These are phyloP conservation scores for Pleurotus cornucopiae DNA, from an alignment of 768 basidiomycete species.

Conservation along the genomic window DNA sequence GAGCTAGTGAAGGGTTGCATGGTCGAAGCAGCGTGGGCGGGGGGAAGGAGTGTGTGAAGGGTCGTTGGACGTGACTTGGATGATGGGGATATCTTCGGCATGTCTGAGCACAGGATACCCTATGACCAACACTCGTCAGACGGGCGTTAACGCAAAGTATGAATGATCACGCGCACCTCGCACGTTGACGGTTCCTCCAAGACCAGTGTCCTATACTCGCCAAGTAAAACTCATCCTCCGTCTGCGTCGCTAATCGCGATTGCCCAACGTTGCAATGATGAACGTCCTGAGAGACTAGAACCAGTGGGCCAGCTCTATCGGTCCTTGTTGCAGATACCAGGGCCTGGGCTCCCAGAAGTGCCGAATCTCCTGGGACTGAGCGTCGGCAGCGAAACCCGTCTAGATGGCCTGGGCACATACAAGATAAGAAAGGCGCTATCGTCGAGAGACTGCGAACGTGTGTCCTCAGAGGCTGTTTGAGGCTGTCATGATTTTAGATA, in stretches of 20 bases:
- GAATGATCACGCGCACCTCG: constrained; percentile 9
- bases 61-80: constrained; percentile 66
- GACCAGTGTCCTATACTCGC: constrained; percentile 93
- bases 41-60: constrained; percentile 56
- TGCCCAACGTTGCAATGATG: constrained; percentile 4
- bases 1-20: constrained; percentile 13
- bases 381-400: constrained; percentile 48
- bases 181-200: constrained; percentile 74
- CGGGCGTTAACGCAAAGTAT: too few relatives aligned
- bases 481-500: constrained; percentile 84
- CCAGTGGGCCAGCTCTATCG: constrained; percentile 22
- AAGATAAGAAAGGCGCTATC: constrained; percentile 35
- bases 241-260: constrained; percentile 10
- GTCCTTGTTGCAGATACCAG: constrained; percentile 40
- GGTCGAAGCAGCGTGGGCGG: constrained; percentile 15
- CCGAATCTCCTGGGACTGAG: constrained; percentile 33
- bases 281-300: constrained; percentile 9
- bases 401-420: constrained; percentile 60
- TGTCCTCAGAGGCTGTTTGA: constrained; percentile 76
- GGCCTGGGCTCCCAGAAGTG: constrained; percentile 60
- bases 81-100: constrained; percentile 41
- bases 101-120: neutral
- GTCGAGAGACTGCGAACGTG: constrained; percentile 56
- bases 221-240: constrained; percentile 64
- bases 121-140: neutral